Percentiles rank a stretch among this genome's conserved stretches.
These are phyloP conservation scores for Coemansia sp. DNA, from an alignment of 192 early-diverging fungal genomes.

Conservation along the genomic window DNA sequence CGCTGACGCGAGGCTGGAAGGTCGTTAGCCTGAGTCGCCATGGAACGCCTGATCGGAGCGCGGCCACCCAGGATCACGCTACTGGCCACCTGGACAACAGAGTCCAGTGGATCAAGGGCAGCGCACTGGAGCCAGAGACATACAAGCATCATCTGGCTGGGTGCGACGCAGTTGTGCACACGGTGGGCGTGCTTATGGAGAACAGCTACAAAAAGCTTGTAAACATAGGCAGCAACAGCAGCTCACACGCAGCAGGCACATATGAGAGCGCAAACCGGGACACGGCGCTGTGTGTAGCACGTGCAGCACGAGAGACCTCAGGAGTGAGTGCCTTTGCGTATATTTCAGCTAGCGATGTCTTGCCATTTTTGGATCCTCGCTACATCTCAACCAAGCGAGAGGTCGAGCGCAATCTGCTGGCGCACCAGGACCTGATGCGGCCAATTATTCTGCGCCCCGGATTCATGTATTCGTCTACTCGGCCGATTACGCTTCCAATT, in stretches of 20 bases:
- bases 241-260: constrained; percentile 34
- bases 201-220: constrained; percentile 62
- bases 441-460: constrained; percentile 61
- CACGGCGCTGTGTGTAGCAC: constrained; percentile 63
- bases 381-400: constrained; percentile 77
- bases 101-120: constrained; percentile 59
- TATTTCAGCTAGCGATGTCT: constrained; percentile 64
- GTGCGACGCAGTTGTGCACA: constrained; percentile 68
- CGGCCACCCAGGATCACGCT: constrained; percentile 1
- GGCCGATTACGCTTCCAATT: constrained; percentile 61
- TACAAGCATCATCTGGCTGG: constrained; percentile 57
- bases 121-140: constrained; percentile 62
- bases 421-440: constrained; percentile 45
- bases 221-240: constrained; percentile 32
- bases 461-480: constrained; percentile 61
- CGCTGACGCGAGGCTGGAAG: constrained; percentile 49
- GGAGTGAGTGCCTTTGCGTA: constrained; percentile 62
- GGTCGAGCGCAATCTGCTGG: constrained; percentile 61
- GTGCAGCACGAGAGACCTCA: constrained; percentile 47
- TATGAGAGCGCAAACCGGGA: constrained; percentile 72
- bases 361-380: constrained; percentile 62
- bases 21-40: constrained; percentile 57
- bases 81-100: background rate
- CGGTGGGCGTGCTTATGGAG: constrained; percentile 72
- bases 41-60: constrained; percentile 30